These are phyloP conservation scores for Tetracladium setigerum DNA, from an alignment of 495 filamentous ascomycete genomes.

Conservation along the genomic window DNA sequence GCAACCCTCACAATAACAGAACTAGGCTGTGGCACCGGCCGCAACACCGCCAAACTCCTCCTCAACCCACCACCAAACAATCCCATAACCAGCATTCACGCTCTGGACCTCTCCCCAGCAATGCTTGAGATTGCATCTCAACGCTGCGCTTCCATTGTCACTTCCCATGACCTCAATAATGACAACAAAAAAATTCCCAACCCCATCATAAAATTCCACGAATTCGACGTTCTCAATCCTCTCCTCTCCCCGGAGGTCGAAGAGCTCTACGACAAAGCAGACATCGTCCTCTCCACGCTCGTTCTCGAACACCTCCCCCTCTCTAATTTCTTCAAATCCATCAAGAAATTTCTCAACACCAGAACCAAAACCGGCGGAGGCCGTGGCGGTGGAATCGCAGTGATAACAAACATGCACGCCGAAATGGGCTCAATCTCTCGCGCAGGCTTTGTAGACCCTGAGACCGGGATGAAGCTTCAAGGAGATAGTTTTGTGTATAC, in stretches of 20 bases:
- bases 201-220: neutral
- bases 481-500: constrained; percentile 54
- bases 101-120: constrained; percentile 41
- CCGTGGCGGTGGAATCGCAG: constrained; percentile 40
- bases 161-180: neutral
- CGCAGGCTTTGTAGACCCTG: constrained; percentile 57
- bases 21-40: constrained; percentile 64
- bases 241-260: neutral
- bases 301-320: constrained; percentile 64
- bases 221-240: constrained; percentile 15
- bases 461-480: constrained; percentile 51
- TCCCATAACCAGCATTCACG: constrained; percentile 26
- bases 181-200: neutral
- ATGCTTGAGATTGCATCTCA: constrained; percentile 23
- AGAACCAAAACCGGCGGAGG: no score
- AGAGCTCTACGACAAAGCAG: constrained; percentile 33
- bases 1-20: constrained; percentile 41
- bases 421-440: constrained; percentile 59
- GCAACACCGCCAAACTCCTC: constrained; percentile 56
- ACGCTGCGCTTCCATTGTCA: neutral
- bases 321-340: constrained; percentile 44
- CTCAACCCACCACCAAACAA: constrained; percentile 10
- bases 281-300: constrained; percentile 48
- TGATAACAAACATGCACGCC: constrained; percentile 69
- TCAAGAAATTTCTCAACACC: constrained; percentile 29